These are phyloP conservation scores for Cryphonectria naterciae DNA, from an alignment of 2,329 filamentous ascomycete genomes.

Conservation along the genomic window DNA sequence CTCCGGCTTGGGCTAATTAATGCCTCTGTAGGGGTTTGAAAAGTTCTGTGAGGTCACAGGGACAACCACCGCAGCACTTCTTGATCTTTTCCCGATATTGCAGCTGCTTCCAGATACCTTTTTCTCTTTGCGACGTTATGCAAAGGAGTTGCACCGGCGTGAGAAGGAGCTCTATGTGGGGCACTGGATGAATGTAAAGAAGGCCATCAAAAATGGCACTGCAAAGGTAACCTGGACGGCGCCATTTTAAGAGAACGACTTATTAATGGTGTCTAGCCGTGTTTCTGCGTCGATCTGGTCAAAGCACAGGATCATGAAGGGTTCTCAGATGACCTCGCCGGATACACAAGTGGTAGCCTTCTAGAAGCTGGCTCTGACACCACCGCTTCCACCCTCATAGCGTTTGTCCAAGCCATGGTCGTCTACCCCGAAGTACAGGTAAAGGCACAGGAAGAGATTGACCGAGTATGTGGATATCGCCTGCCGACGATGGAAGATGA, in stretches of 20 bases:
- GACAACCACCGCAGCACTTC: constrained; percentile 46
- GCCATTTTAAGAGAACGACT: neutral
- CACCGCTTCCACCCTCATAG: constrained; percentile 44
- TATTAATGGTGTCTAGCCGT: constrained; percentile 32
- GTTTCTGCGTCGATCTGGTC: constrained; percentile 36
- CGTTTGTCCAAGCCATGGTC: constrained; percentile 52
- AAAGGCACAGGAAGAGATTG: constrained; percentile 45
- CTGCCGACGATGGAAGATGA: constrained; percentile 45
- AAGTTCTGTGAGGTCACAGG: constrained; percentile 36
- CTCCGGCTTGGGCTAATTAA: neutral
- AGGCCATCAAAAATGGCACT: constrained; percentile 36
- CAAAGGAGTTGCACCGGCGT: constrained; percentile 45
- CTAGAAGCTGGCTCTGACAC: constrained; percentile 50
- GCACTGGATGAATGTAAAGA: constrained; percentile 47
- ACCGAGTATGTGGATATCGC: constrained; percentile 46
- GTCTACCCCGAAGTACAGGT: constrained; percentile 47
- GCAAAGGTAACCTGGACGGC: constrained; percentile 28
- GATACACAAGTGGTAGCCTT: constrained; percentile 42
- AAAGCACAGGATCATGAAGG: constrained; percentile 30
- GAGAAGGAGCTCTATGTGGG: constrained; percentile 48
- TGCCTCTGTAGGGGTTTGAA: constrained; percentile 11
- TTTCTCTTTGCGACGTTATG: constrained; percentile 43
- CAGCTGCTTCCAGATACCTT: constrained; percentile 48
- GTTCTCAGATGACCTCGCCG: constrained; percentile 39
- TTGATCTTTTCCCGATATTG: constrained; percentile 52